Conservation (phyloP, 1,284 basidiomycete genomes). For the Ceratobasidium sp. region DNA sequence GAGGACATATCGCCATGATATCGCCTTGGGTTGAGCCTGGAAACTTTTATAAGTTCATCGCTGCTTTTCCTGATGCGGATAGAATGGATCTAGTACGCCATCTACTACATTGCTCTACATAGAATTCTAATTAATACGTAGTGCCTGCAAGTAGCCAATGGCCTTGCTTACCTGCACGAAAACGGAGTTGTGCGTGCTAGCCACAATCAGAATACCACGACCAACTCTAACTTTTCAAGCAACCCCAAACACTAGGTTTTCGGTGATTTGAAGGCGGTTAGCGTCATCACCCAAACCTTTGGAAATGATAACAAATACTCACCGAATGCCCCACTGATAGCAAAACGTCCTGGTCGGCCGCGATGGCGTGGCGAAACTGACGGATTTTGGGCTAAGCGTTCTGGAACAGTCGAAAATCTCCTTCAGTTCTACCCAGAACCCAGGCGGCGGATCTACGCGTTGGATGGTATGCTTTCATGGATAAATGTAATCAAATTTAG, state of each 20-base stretch:
- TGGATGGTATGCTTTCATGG: neutral
- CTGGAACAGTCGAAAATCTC: neutral
- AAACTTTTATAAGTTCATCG: neutral
- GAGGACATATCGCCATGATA: neutral
- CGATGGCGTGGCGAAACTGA: neutral
- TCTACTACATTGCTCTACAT: neutral
- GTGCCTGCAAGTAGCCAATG: neutral
- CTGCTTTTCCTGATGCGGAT: neutral
- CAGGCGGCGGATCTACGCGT: neutral
- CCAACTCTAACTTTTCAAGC: neutral
- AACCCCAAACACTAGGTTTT: neutral
- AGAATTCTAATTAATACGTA: neutral
- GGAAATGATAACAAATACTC: no score
- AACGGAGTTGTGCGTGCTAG: neutral
- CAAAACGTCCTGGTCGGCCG: neutral
- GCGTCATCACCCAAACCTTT: neutral
- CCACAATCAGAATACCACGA: neutral
- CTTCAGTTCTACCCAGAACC: neutral
- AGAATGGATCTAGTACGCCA: neutral
- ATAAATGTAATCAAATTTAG: neutral
- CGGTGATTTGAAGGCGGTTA: slow-evolving; percentile 3
- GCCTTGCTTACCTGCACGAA: neutral
- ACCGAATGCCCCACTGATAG: no score
- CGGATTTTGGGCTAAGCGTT: neutral
- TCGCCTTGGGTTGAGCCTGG: neutral